These are phyloP conservation scores for Sphagnum magellanicum DNA, from an alignment of 228 moss, liverwort and hornwort species.

Conservation along the genomic window DNA sequence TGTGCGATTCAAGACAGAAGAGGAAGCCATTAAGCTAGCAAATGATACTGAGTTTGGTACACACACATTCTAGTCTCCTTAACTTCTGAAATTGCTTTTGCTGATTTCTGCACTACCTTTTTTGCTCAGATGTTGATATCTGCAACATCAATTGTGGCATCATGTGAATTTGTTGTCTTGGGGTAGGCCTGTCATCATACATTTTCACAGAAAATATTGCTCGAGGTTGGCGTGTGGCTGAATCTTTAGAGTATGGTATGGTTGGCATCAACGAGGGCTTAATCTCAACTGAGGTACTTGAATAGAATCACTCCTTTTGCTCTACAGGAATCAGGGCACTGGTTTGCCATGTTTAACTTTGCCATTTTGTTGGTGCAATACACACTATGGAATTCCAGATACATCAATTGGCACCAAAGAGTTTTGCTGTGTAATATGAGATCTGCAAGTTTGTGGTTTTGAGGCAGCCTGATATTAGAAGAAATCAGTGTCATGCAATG, in stretches of 20 bases:
- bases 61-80: not conserved
- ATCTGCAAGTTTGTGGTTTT: too few relatives aligned
- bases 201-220: constrained; percentile 86
- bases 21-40: constrained; percentile 83
- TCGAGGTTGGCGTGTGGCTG: constrained; percentile 92
- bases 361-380: too few relatives aligned
- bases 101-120: too few relatives aligned
- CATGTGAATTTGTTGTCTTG: not conserved
- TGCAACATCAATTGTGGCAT: not conserved
- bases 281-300: constrained; percentile 82
- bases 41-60: constrained; percentile 87
- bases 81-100: too few relatives aligned
- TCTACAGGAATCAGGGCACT: too few relatives aligned
- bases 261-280: constrained; percentile 91
- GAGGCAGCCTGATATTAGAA: too few relatives aligned
- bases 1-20: constrained; percentile 76
- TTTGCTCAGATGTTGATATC: not conserved
- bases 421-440: too few relatives aligned
- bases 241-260: constrained; percentile 96
- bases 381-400: too few relatives aligned
- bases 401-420: too few relatives aligned
- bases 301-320: too few relatives aligned
- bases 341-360: too few relatives aligned
- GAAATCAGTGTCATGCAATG: too few relatives aligned
- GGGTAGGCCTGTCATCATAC: constrained; percentile 85